A percentile compares a stretch with the other conserved stretches of the same genome.
Evolutionary conservation across 1,139 yeast species (phyloP).

Genomic region (Hemisphaericaspora xylanilytica): DNA sequence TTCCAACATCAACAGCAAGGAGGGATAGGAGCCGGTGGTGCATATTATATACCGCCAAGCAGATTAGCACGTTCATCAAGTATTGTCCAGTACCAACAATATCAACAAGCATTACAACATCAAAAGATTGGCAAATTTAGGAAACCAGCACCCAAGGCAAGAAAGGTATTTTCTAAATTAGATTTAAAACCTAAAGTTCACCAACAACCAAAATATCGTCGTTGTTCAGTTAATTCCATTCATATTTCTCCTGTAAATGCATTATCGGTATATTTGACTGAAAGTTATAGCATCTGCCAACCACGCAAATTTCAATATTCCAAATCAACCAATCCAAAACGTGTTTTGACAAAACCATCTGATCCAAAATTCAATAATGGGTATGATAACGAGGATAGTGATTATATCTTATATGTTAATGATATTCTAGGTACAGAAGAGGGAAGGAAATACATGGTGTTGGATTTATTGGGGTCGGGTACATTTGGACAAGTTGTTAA

Average conservation of each 20-base stretch:
- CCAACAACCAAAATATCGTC: slow-evolving; percentile 69
- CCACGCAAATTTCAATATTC: slow-evolving; percentile 80
- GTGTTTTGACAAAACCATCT: slow-evolving; percentile 90
- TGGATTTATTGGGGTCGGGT: slow-evolving; percentile 92
- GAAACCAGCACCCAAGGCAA: slow-evolving; percentile 39
- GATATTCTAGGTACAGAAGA: slow-evolving; percentile 90
- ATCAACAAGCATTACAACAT: slow-evolving; percentile 31
- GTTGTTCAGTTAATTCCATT: slow-evolving; percentile 76
- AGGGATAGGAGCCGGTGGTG: slow-evolving; percentile 1
- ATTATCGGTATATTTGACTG: slow-evolving; percentile 70
- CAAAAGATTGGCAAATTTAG: slow-evolving; percentile 23
- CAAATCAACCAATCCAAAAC: slow-evolving; percentile 80
- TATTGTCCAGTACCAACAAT: slow-evolving; percentile 40
- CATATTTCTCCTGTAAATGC: slow-evolving; percentile 87
- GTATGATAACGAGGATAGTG: slow-evolving; percentile 82
- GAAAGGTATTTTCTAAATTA: slow-evolving; percentile 36
- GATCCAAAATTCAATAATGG: slow-evolving; percentile 84
- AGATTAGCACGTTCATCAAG: slow-evolving; percentile 32
- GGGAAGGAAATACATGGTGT: slow-evolving; percentile 79
- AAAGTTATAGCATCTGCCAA: slow-evolving; percentile 83
- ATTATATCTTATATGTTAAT: slow-evolving; percentile 89
- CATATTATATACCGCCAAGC: slow-evolving; percentile 13
- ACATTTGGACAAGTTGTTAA: slow-evolving; percentile 98
- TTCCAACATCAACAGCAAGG: slow-evolving; percentile 10
- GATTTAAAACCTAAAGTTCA: slow-evolving; percentile 68